Evolutionary conservation across 805 yeast species (phyloP), one percentile per base, ranked within the genome.

Genomic region (Candida suzukii): DNA sequence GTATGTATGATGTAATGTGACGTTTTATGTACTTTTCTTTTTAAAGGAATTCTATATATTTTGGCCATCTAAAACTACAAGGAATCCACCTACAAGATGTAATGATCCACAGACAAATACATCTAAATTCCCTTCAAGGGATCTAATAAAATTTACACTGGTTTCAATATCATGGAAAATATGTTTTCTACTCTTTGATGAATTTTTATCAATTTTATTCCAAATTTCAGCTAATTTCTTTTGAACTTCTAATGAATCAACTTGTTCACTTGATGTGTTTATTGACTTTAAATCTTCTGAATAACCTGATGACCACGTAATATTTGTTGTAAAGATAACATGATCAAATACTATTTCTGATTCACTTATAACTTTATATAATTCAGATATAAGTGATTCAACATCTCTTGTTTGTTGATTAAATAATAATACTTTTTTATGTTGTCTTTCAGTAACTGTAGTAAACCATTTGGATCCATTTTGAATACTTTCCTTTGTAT

Each of bases 361-460:
- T 0, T 66, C 57, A 16, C 61, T 55, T 14, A 75, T 63, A 2
- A 64, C 64, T 2, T 68, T 54, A 54, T 73, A 66, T 21, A 93
- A 66, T 41, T 69, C 67, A 17, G 66, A 65, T 17, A 88, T 72
- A 30, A 91, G 69, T 3, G 74, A 75, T 19, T 70, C 70, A 4
- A 90, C 88, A 47, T 90, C 96, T 53, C 99, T 74, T 16, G 90
- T 85, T 60, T 93, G 99, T 61, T 93, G 99, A 60, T 93, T 93
- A 68, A 95, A 93, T 7, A 93, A 61, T 18, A 93, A 68, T 8
- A 88, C 75, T 37, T 53, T 56, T 35, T 56, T 46, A 50, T 64
- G 46, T 25, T 57, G 51, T 29, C 61, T 65, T 19, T 45, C 36
- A 16, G 66, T 67, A n/a, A 54, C 58, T 3, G 60, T 45, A 10